Evolutionary conservation across 2,329 filamentous ascomycete genomes (phyloP), one percentile per base, ranked within the genome.

Genomic region (Aspergillus sp.): DNA sequence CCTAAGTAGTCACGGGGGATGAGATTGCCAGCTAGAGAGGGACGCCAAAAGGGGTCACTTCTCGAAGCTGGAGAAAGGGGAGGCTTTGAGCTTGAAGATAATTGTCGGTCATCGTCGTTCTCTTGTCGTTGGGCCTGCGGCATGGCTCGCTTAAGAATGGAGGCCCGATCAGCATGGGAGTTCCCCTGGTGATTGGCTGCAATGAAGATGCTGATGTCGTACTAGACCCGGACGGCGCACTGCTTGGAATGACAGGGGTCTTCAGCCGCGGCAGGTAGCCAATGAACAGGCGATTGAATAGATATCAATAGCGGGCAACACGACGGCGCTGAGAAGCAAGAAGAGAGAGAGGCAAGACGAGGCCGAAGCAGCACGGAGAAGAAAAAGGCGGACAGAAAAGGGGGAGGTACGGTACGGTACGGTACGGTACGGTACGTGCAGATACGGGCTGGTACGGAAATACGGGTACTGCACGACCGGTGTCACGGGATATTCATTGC

Each of bases 1-100:
- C 41, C 44, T 40, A 57, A 32, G 41, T 57, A 57, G 42, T 61
- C 54, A 34, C 57, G 51, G 32, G 57, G 50, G 32, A 58, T 57
- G 20, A 60, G 42, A 40, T 50, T 51, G 37, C 42, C 47, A 33
- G 39, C 42, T 19, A 34, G 30, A 33, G 44, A 32, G 13, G 44
- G 30, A 26, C 44, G 36, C 25, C 32, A 26, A 24, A 38, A 12
- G 25, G 36, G 32, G 12, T 36, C 13, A 28, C 28, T 35, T 29
- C 36, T 34, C 30, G 34, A 34, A 14, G 40, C 19, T 29, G 33
- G 30, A 27, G 37, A 19, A 24, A 36, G 32, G 17, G 29, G 20
- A 17, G 19, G 19, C 10, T 10, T 10, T 22, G 35, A 29, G 20
- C 29, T 29, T 16, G 34, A 17, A 19, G 27, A 12, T n/a, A 19